Base-by-base conservation (phyloP, 2,329 filamentous ascomycete species). In the Xylaria sp. region DNA sequence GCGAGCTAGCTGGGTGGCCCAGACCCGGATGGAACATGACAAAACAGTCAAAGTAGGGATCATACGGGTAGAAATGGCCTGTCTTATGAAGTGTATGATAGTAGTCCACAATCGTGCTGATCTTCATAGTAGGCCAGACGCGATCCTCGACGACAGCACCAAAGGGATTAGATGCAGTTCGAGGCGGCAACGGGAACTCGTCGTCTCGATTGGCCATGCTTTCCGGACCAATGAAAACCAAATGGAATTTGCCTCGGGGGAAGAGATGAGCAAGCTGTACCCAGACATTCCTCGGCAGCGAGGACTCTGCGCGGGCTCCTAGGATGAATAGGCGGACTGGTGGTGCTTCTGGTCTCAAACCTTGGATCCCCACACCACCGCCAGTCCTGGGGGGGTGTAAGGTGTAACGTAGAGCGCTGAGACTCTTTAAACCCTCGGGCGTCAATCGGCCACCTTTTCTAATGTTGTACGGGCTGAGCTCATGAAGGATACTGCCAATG, bases 1-100 rank as follows among this genome's bases (percentile, higher is more conserved):
- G 93, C 60, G 92, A 93, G 76, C 91, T 95, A 15, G 94, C 93
- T 0, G 97, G 94, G 79, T 99, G 96, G 13, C 96, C 97, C 20
- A 99, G 87, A 9, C 97, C 97, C 0, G 97, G 97, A 77, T 99
- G 97, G 85, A 98, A 99, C 60, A 97, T 87, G 76, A 99, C 90
- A 78, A 99, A 97, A 80, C 93, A 96, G 83, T 99, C 96, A 80
- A 99, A 97, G 83, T 99, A 99, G 0, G 96, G 96, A 78, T 99
- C 96, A 78, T 97, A 97, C 0, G 97, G 96, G 66, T 92, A 89
- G 82, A 98, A 99, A 78, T 94, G 88, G 56, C 93, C 91, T 0
- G 95, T 92, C 78, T 94, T 89, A 82, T 99, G 95, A 74, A 99
- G 88, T 2, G 93, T 98, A 81, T 99, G 95, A 83, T 97, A 99